These are phyloP conservation scores for Kuraishia hungarica DNA, from an alignment of 805 yeast genomes.

Conservation along the genomic window DNA sequence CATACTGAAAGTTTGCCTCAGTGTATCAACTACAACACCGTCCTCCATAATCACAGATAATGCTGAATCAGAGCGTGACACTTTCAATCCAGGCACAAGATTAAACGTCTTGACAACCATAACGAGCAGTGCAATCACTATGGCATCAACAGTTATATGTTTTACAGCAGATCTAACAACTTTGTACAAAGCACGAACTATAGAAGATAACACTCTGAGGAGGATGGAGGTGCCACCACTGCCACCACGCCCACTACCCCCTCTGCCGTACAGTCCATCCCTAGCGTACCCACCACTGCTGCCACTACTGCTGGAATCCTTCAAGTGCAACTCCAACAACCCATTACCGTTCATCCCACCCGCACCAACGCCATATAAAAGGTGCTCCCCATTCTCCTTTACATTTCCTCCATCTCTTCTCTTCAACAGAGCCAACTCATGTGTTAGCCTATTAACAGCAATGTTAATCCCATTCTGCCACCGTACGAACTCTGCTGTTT, in stretches of 20 bases:
- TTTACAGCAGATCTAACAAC: conserved; percentile 7
- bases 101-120: conserved; percentile 7
- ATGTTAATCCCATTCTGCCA: conserved; percentile 49
- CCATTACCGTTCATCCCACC: not conserved
- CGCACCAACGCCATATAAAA: not conserved
- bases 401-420: not conserved
- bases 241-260: not conserved
- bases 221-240: conserved; percentile 3
- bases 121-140: conserved; percentile 9
- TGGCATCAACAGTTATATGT: conserved; percentile 15
- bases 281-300: conserved; percentile 1
- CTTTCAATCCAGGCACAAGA: not conserved
- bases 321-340: conserved; percentile 6
- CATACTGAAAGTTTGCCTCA: not conserved
- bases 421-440: conserved; percentile 22
- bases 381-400: not conserved
- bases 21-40: not conserved
- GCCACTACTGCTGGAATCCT: not conserved
- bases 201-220: not conserved
- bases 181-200: conserved; percentile 7
- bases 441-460: conserved; percentile 34
- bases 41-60: not conserved
- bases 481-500: conserved; percentile 28
- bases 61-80: not conserved
- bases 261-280: conserved; percentile 1